These are phyloP conservation scores for Aspergillus brunneoviolaceus DNA, from an alignment of 2,329 filamentous ascomycete genomes.

Conservation along the genomic window DNA sequence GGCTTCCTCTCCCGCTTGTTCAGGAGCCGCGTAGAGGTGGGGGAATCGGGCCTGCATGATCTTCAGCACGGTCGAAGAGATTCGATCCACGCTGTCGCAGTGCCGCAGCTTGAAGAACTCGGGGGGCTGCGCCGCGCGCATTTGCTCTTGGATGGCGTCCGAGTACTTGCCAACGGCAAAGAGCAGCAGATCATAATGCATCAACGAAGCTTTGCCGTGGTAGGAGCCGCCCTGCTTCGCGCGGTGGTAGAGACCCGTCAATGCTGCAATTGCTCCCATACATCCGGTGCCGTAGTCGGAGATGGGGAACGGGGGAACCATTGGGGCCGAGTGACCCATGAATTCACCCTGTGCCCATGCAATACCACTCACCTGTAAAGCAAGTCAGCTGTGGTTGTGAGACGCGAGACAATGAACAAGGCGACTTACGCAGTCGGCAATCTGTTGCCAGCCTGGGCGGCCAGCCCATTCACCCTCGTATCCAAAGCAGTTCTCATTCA, in stretches of 20 bases:
- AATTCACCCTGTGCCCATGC: slow-evolving; percentile 46
- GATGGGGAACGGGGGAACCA: slow-evolving; percentile 53
- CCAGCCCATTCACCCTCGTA: slow-evolving; percentile 61
- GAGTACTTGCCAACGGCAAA: slow-evolving; percentile 61
- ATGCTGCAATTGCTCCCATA: slow-evolving; percentile 66
- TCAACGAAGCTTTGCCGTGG: slow-evolving; percentile 62
- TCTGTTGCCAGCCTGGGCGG: slow-evolving; percentile 69
- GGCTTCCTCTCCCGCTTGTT: slow-evolving; percentile 38
- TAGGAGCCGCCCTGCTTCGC: slow-evolving; percentile 65
- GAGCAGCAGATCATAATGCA: slow-evolving; percentile 68
- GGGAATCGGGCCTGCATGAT: slow-evolving; percentile 56
- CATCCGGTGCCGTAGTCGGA: slow-evolving; percentile 69
- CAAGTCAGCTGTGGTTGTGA: background rate
- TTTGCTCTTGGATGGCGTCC: slow-evolving; percentile 51
- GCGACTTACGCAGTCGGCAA: slow-evolving; percentile 61
- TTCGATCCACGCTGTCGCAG: slow-evolving; percentile 64
- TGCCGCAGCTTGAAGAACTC: slow-evolving; percentile 60
- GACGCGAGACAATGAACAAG: background rate
- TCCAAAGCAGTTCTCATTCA: slow-evolving; percentile 71
- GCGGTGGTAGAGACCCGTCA: slow-evolving; percentile 63
- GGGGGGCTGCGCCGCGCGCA: slow-evolving; percentile 51
- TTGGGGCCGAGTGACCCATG: slow-evolving; percentile 40
- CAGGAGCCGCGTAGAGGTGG: slow-evolving; percentile 50
- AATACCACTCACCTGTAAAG: slow-evolving; percentile 41
- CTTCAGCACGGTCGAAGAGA: slow-evolving; percentile 59